phyloP scores from a whole-genome alignment of 257 asterid genomes.

The Craterostigma plantagineum region DNA sequence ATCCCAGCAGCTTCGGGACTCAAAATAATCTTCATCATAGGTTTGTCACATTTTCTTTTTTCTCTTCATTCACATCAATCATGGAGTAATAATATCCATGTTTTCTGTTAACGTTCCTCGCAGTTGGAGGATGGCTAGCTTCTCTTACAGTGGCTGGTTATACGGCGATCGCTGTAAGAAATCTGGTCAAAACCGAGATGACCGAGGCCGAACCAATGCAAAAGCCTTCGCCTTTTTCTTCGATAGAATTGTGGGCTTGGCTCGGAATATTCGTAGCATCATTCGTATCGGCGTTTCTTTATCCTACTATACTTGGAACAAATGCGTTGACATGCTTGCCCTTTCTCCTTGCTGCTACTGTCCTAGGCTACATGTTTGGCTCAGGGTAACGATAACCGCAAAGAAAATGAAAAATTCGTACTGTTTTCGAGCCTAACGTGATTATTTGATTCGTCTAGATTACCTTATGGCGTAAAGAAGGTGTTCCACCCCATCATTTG shows the following conservation, averaged over 20 bases:
- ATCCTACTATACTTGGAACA: constrained; percentile 70
- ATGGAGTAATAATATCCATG: too few relatives aligned
- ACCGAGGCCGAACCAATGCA: constrained; percentile 82
- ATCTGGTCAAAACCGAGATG: constrained; percentile 77
- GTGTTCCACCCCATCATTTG: constrained; percentile 85
- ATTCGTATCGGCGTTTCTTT: constrained; percentile 44
- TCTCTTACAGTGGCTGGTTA: constrained; percentile 79
- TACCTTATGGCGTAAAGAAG: constrained; percentile 56
- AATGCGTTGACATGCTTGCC: constrained; percentile 84
- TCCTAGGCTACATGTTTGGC: constrained; percentile 76
- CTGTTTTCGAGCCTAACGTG: constrained; percentile 1
- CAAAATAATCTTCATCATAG: constrained; percentile 58
- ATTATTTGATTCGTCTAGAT: constrained; percentile 25
- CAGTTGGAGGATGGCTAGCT: constrained; percentile 94
- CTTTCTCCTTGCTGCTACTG: constrained; percentile 80
- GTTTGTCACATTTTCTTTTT: not conserved
- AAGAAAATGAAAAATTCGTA: not conserved
- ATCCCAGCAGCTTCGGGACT: constrained; percentile 89
- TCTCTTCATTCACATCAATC: not conserved
- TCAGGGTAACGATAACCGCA: constrained; percentile 43
- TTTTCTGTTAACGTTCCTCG: too few relatives aligned
- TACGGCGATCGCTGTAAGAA: constrained; percentile 79
- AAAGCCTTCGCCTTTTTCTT: constrained; percentile 75
- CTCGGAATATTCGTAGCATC: constrained; percentile 43
- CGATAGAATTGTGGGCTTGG: constrained; percentile 73